Evolutionary conservation across 805 yeast genomes (phyloP).

Genomic region (Wickerhamiella brachini): DNA sequence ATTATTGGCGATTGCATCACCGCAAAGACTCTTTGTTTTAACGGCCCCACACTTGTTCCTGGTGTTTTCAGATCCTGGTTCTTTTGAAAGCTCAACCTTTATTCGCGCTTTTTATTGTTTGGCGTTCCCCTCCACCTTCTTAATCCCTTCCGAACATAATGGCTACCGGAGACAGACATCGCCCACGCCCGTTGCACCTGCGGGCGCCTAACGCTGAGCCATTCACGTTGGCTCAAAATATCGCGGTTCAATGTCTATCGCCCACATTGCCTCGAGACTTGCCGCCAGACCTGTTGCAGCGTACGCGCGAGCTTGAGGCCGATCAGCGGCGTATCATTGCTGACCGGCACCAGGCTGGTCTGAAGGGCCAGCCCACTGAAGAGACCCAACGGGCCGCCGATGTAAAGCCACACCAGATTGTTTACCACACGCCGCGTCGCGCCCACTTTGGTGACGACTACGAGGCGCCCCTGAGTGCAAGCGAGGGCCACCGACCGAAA

Average conservation of each 20-base stretch:
- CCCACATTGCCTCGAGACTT: constrained; percentile 11
- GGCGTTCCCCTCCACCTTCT: background rate
- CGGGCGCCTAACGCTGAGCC: background rate
- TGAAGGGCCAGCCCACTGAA: background rate
- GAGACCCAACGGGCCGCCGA: background rate
- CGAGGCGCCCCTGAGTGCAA: background rate
- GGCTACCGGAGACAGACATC: background rate
- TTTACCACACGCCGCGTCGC: background rate
- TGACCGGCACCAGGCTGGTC: constrained; percentile 2
- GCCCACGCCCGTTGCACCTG: background rate
- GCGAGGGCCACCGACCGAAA: background rate
- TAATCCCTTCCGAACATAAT: background rate
- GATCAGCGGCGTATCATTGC: constrained; percentile 12
- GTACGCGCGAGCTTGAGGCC: constrained; percentile 9
- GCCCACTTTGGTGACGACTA: constrained; percentile 1
- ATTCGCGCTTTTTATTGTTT: too few relatives aligned
- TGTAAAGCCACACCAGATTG: background rate
- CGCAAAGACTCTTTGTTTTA: too few relatives aligned
- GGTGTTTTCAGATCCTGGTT: too few relatives aligned
- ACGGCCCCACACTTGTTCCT: too few relatives aligned
- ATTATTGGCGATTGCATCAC: too few relatives aligned
- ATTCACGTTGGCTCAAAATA: constrained; percentile 5
- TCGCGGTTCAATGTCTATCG: constrained; percentile 12
- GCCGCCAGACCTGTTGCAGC: constrained; percentile 7
- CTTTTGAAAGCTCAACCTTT: too few relatives aligned